Base-by-base conservation (phyloP, 176 grass and related monocot genomes). In the Ananas comosus region DNA sequence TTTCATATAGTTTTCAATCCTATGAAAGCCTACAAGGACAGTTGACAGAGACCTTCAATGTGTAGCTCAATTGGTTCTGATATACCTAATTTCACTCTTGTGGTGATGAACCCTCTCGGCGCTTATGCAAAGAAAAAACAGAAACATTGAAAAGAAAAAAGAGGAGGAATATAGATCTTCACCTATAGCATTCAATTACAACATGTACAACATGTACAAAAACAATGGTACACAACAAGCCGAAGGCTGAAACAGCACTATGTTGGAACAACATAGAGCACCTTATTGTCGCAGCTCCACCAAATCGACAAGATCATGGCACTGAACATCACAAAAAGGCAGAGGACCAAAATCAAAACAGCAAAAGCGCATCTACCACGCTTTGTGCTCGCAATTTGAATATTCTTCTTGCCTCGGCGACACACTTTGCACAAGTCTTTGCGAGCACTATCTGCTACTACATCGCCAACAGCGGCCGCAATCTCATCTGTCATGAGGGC, bases 181-280 rank as follows among this genome's bases (percentile, higher is more conserved):
- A 42, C 33, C 33, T 42, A 42, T 42, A 42, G 4, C 33, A 42
- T 42, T 42, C 33, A 42, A 42, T 42, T 42, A 42, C 33, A 42
- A 42, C 33, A 42, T 42, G 33, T 42, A 42, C 33, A 33, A 33
- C 29, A 33, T 4, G 29, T 33, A 33, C 4, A n/a, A 56, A 56
- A 19, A 59, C 54, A 59, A 59, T 18, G 19, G 19, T 10, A 21
- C 8, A 13, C 25, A 56, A 59, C 8, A 21, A 17, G 14, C 0
- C 4, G 19, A 0, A 59, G 54, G 13, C 0, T 17, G 14, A 59
- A 59, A 59, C 16, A 2, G 1, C 4, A 17, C 13, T 59, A 59
- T 59, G 54, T 59, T 59, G 54, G 54, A 59, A 59, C 54, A 17
- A 59, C 54, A 59, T 59, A 18, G 54, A 59, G 54, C 8, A 18